Percentiles rank a stretch among this genome's conserved stretches.
phyloP scores from a whole-genome alignment of 768 basidiomycete species.

The Myochromella boudieri region DNA sequence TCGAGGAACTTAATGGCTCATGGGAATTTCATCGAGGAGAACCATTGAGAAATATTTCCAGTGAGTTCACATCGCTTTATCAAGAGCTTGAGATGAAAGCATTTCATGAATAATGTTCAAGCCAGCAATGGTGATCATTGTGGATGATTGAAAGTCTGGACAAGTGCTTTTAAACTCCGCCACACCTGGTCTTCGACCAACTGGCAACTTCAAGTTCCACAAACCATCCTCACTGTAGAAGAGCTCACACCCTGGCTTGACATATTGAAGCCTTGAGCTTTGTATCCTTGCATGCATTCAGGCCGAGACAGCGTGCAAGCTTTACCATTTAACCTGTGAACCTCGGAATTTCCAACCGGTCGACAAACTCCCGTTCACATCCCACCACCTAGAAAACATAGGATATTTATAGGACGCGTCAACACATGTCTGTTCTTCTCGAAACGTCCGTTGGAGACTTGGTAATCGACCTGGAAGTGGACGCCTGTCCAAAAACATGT shows the following conservation, averaged over 20 bases:
- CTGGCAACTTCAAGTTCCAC: not conserved
- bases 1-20: too few species aligned
- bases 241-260: too few species aligned
- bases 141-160: too few species aligned
- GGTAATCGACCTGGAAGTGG: slow-evolving; percentile 93
- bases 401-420: slow-evolving; percentile 1
- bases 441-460: slow-evolving; percentile 98
- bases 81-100: too few species aligned
- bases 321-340: not conserved
- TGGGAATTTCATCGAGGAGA: too few species aligned
- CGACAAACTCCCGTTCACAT: slow-evolving; percentile 1
- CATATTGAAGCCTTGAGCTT: not conserved
- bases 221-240: not conserved
- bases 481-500: slow-evolving; percentile 86
- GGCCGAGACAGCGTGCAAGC: not conserved
- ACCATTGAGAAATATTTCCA: too few species aligned
- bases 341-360: not conserved
- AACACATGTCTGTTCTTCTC: slow-evolving; percentile 86
- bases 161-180: not conserved
- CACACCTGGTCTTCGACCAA: not conserved
- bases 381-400: not conserved
- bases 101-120: too few species aligned
- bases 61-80: too few species aligned
- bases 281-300: not conserved
- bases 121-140: too few species aligned